Percentiles rank a stretch among this genome's conserved stretches.
These are phyloP conservation scores for Hymenoscyphus fructigenus DNA, from an alignment of 2,329 filamentous ascomycete species.

Conservation along the genomic window DNA sequence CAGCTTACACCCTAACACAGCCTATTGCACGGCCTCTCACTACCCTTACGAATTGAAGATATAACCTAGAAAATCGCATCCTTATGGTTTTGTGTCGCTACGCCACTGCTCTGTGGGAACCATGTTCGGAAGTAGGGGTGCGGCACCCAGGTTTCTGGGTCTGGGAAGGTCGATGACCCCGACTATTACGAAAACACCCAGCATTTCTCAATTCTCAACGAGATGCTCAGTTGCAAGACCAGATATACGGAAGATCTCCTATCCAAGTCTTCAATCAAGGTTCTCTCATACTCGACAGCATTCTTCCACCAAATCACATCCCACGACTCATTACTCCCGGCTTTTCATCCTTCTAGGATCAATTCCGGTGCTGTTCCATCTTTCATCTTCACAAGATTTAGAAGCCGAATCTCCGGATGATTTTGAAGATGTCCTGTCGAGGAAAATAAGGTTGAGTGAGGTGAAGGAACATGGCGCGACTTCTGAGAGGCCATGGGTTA, in stretches of 20 bases:
- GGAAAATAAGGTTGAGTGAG: conserved; percentile 43
- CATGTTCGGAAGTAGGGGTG: background rate
- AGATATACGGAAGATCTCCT: background rate
- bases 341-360: background rate
- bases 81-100: background rate
- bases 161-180: background rate
- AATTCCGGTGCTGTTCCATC: background rate
- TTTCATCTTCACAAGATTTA: background rate
- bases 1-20: background rate
- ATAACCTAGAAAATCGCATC: conserved; percentile 2
- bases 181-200: background rate
- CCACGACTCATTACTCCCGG: background rate
- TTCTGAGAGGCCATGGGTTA: conserved; percentile 61
- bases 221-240: background rate
- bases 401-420: conserved; percentile 11
- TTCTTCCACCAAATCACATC: background rate
- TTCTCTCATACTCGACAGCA: background rate
- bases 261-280: background rate
- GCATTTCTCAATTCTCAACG: background rate
- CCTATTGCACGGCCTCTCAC: background rate
- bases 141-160: background rate
- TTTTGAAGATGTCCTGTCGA: background rate
- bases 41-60: background rate
- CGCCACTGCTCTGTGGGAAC: background rate
- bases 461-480: conserved; percentile 52